A percentile compares a stretch with the other conserved stretches of the same genome.
Conservation (phyloP, 345 rosid species). For the Zanthoxylum bungeanum region DNA sequence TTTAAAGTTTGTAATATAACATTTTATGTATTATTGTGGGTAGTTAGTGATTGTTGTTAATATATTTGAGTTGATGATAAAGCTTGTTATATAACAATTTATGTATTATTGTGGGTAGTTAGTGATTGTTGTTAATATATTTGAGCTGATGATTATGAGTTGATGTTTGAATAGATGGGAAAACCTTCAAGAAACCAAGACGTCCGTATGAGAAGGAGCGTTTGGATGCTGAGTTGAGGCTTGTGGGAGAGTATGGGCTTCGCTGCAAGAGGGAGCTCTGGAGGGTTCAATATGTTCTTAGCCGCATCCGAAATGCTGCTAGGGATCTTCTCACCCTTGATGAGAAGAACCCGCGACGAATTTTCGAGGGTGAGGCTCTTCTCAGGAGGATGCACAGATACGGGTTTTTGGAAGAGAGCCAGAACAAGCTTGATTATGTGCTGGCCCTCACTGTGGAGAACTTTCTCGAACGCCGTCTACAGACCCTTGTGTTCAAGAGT, state of each 20-base stretch:
- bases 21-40: not conserved
- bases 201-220: slow-evolving; percentile 44
- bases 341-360: slow-evolving; percentile 39
- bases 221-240: slow-evolving; percentile 29
- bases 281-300: slow-evolving; percentile 42
- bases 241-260: slow-evolving; percentile 38
- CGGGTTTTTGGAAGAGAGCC: slow-evolving; percentile 35
- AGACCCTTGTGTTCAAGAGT: slow-evolving; percentile 37
- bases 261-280: slow-evolving; percentile 41
- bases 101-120: not conserved
- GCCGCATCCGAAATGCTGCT: slow-evolving; percentile 36
- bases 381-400: slow-evolving; percentile 37
- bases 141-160: not conserved
- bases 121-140: not conserved
- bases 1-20: not conserved
- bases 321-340: slow-evolving; percentile 36
- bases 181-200: slow-evolving; percentile 38
- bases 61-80: not conserved
- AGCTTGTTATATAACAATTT: not conserved
- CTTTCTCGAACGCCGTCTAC: slow-evolving; percentile 41
- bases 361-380: slow-evolving; percentile 41
- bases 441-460: slow-evolving; percentile 40
- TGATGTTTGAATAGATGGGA: slow-evolving; percentile 22
- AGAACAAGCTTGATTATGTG: slow-evolving; percentile 42
- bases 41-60: not conserved